Conservation (phyloP, 345 rosid species). For the Arabidopsis suecica region DNA sequence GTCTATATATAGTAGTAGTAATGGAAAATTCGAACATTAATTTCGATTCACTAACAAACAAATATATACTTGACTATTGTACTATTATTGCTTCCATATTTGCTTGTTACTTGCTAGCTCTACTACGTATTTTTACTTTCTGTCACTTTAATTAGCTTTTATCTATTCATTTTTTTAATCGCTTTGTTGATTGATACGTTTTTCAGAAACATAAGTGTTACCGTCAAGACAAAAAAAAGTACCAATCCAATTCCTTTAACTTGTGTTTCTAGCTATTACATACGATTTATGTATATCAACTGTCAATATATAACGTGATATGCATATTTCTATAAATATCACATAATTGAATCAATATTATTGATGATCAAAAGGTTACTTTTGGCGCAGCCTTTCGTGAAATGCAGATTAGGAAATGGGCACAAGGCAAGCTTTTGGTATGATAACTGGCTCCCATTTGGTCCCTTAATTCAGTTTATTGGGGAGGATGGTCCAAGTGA, state of each 20-base stretch:
- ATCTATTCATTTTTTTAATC: background rate
- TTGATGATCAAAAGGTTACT: slow-evolving; percentile 2
- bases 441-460: too few species aligned
- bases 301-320: background rate
- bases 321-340: background rate
- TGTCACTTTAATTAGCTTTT: background rate
- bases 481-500: too few species aligned
- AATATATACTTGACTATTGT: too few species aligned
- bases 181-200: background rate
- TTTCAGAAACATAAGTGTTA: background rate
- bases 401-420: too few species aligned
- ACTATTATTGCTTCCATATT: too few species aligned
- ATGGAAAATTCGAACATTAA: background rate
- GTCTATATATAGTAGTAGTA: background rate
- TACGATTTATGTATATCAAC: background rate
- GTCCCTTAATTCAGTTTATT: too few species aligned
- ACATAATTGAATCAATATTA: background rate
- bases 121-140: background rate
- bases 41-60: too few species aligned
- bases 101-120: too few species aligned
- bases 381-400: background rate
- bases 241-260: background rate
- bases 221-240: background rate
- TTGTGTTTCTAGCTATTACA: background rate
- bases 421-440: too few species aligned